Evolutionary conservation across 2,329 filamentous ascomycete species (phyloP), one percentile per base, ranked within the genome.

Genomic region (Trichoderma endophyticum): DNA sequence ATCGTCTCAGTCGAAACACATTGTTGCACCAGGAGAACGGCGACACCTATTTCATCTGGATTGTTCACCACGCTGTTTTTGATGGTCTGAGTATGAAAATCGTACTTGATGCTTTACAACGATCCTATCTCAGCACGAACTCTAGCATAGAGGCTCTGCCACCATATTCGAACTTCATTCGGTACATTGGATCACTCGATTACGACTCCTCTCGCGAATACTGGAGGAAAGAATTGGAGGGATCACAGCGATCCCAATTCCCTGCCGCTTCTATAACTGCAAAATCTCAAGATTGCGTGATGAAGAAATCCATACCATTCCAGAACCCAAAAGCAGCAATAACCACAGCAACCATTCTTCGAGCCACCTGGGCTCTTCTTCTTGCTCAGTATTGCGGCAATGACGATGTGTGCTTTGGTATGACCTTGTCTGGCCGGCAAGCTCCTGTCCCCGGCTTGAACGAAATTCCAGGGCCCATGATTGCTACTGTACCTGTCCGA

Each of bases 171-270:
- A 64, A 51, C 39, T 68, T 51, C 24, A 54, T 68, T 28, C 54
- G 39, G 21, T 71, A 68, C 21, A 26, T 61, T 30, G 54, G 51
- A 18, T 60, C 36, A 8, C 63, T 68, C 6, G 57, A 72, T 21
- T 51, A 21, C 5, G 32, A 70, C 1, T 14, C 2, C 18, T 69
- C 71, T 9, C 32, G 30, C 12, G 14, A 60, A 3, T 76, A 70
- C 60, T 76, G 74, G 75, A 74, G 56, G 14, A 69, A 54, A 9
- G 66, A 73, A 26, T 66, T 76, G 5, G 48, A 71, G 4, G 71
- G 66, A 3, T 64, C 65, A 21, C 73, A 73, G n/a, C 59, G 43
- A 34, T 39, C 39, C 32, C 71, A 62, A 21, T 72, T 70, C 8
- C 64, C 75, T 24, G 61, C 74, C 4, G 63, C 32, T 26, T 21